Evolutionary conservation across 2,329 filamentous ascomycete species (phyloP).

Genomic region (Monosporascus cannonballus): DNA sequence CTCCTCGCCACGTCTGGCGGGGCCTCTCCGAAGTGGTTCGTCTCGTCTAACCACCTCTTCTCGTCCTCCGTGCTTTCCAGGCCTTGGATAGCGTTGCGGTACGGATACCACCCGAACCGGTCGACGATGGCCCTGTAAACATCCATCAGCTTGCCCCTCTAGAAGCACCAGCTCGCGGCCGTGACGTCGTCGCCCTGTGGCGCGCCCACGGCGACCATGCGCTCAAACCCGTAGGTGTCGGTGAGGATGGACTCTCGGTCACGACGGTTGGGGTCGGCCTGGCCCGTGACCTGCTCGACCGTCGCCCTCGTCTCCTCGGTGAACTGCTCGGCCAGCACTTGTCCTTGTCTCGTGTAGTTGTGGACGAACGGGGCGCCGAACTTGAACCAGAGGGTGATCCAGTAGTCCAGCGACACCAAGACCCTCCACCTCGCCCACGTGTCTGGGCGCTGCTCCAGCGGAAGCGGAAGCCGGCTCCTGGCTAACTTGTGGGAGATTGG

Average conservation of each 20-base stretch:
- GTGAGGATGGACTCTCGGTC: slow-evolving; percentile 8
- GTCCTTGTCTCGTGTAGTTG: slow-evolving; percentile 10
- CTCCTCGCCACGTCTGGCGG: slow-evolving; percentile 8
- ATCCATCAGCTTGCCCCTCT: slow-evolving; percentile 21
- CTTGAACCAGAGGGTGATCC: slow-evolving; percentile 17
- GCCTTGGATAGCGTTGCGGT: slow-evolving; percentile 18
- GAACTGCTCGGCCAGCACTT: slow-evolving; percentile 7
- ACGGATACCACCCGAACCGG: slow-evolving; percentile 22
- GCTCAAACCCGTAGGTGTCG: slow-evolving; percentile 18
- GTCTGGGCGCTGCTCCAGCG: slow-evolving; percentile 9
- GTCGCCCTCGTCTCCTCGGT: slow-evolving; percentile 16
- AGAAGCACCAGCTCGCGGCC: slow-evolving; percentile 11
- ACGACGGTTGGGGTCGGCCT: slow-evolving; percentile 12
- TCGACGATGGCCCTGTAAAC: slow-evolving; percentile 21
- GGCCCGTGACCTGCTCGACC: slow-evolving; percentile 14
- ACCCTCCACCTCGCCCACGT: slow-evolving; percentile 12
- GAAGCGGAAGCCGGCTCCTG: slow-evolving; percentile 8
- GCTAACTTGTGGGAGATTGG: slow-evolving; percentile 13
- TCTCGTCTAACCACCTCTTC: slow-evolving; percentile 15
- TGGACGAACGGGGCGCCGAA: slow-evolving; percentile 21
- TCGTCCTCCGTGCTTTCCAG: slow-evolving; percentile 18
- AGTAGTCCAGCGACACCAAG: slow-evolving; percentile 17
- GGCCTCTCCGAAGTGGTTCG: slow-evolving; percentile 9
- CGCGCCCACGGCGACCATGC: slow-evolving; percentile 7
- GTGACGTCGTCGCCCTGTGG: slow-evolving; percentile 3